Conservation (phyloP, 371 early-diverging fungal species). For the Apophysomyces ossiformis region DNA sequence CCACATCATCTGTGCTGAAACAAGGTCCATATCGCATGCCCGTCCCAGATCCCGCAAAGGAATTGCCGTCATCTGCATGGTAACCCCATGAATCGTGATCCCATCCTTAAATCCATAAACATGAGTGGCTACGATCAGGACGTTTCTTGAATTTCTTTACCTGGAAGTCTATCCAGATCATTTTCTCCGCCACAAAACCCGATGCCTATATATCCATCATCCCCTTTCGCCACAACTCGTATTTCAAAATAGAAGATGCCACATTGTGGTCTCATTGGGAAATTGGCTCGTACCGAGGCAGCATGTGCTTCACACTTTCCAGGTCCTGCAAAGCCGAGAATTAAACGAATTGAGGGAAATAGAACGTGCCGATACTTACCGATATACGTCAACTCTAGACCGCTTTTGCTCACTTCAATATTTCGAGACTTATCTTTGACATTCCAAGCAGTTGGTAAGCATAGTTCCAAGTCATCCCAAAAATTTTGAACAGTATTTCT, state of each 20-base stretch:
- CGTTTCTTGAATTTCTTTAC: slow-evolving; percentile 34
- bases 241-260: slow-evolving; percentile 94
- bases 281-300: slow-evolving; percentile 81
- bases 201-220: slow-evolving; percentile 90
- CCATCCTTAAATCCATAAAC: slow-evolving; percentile 66
- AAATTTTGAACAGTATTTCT: not conserved
- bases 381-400: slow-evolving; percentile 56
- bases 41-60: slow-evolving; percentile 76
- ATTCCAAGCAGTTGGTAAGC: slow-evolving; percentile 64
- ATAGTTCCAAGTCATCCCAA: slow-evolving; percentile 26
- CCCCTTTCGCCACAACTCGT: slow-evolving; percentile 80
- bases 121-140: not conserved
- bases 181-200: slow-evolving; percentile 75
- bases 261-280: slow-evolving; percentile 78
- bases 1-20: slow-evolving; percentile 87
- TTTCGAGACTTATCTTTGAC: slow-evolving; percentile 55
- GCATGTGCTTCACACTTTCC: slow-evolving; percentile 83
- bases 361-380: slow-evolving; percentile 37
- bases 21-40: slow-evolving; percentile 88
- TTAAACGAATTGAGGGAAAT: not conserved
- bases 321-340: slow-evolving; percentile 57
- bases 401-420: slow-evolving; percentile 53
- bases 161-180: slow-evolving; percentile 74
- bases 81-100: slow-evolving; percentile 84
- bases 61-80: slow-evolving; percentile 92